These are phyloP conservation scores for Solanum dulcamara DNA, from an alignment of 257 asterid species.

Conservation along the genomic window DNA sequence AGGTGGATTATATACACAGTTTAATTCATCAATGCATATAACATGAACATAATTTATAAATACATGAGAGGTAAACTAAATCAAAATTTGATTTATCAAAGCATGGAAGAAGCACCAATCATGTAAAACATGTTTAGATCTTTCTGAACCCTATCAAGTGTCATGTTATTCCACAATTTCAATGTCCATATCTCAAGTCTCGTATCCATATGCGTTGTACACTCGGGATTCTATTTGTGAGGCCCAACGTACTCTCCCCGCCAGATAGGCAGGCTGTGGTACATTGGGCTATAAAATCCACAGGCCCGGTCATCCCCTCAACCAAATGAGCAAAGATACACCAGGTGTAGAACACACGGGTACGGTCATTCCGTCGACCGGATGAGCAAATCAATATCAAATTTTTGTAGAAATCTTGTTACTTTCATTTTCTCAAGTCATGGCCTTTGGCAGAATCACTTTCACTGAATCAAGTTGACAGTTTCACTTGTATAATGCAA, in stretches of 20 bases:
- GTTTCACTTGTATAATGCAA: neutral
- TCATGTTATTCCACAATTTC: neutral
- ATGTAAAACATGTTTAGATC: neutral
- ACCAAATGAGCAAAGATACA: neutral
- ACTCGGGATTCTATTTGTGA: neutral
- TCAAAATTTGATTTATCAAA: neutral
- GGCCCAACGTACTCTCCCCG: neutral
- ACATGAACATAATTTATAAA: neutral
- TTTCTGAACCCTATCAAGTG: neutral
- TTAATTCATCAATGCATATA: neutral
- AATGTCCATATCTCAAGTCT: neutral
- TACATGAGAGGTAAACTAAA: neutral
- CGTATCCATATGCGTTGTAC: neutral
- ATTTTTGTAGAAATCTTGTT: neutral
- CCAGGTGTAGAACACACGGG: neutral
- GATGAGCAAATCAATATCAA: neutral
- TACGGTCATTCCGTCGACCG: neutral
- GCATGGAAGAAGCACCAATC: neutral
- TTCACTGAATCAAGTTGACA: neutral
- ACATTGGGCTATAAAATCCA: neutral
- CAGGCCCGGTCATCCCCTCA: neutral
- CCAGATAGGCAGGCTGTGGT: neutral
- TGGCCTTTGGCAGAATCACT: neutral
- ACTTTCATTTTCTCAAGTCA: neutral
- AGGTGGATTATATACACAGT: neutral